A percentile compares a stretch with the other conserved stretches of the same genome.
Conservation (phyloP, 2,329 filamentous ascomycete species). For the Talaromyces amestolkiae region DNA sequence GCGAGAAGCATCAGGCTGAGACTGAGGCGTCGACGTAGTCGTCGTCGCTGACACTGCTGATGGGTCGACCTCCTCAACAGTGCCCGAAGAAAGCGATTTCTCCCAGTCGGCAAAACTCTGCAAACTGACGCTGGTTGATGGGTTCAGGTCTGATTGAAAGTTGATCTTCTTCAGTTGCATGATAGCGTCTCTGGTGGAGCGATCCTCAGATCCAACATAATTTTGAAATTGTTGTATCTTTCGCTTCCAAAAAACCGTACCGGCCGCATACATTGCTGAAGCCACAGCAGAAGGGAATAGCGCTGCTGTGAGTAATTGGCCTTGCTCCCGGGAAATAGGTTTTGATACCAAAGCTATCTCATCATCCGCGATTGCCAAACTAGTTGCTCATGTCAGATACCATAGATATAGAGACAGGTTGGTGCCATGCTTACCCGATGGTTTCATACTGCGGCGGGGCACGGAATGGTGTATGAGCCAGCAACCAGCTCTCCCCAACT, state of each 20-base stretch:
- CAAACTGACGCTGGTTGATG: slow-evolving; percentile 15
- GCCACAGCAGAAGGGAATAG: slow-evolving; percentile 34
- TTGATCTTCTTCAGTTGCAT: slow-evolving; percentile 4
- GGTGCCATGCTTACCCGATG: slow-evolving; percentile 52
- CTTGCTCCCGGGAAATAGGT: slow-evolving; percentile 30
- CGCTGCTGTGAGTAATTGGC: slow-evolving; percentile 30
- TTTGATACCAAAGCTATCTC: slow-evolving; percentile 30
- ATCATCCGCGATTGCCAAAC: slow-evolving; percentile 29
- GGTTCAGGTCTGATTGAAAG: slow-evolving; percentile 17
- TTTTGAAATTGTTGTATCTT: slow-evolving; percentile 29
- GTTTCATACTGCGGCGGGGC: slow-evolving; percentile 61
- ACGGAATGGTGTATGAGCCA: slow-evolving; percentile 58
- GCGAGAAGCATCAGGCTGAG: slow-evolving; percentile 4
- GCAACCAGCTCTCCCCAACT: slow-evolving; percentile 57
- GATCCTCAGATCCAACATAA: slow-evolving; percentile 18
- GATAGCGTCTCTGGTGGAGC: slow-evolving; percentile 18
- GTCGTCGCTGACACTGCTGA: not conserved
- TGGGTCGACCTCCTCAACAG: not conserved
- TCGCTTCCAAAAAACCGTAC: slow-evolving; percentile 29
- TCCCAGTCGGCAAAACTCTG: slow-evolving; percentile 22
- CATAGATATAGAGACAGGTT: not conserved
- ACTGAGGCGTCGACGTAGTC: not conserved
- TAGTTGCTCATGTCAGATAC: slow-evolving; percentile 17
- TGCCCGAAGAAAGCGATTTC: slow-evolving; percentile 9
- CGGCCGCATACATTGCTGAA: slow-evolving; percentile 36